Base-by-base conservation (phyloP, 192 early-diverging fungal species). In the Glomus cerebriforme region DNA sequence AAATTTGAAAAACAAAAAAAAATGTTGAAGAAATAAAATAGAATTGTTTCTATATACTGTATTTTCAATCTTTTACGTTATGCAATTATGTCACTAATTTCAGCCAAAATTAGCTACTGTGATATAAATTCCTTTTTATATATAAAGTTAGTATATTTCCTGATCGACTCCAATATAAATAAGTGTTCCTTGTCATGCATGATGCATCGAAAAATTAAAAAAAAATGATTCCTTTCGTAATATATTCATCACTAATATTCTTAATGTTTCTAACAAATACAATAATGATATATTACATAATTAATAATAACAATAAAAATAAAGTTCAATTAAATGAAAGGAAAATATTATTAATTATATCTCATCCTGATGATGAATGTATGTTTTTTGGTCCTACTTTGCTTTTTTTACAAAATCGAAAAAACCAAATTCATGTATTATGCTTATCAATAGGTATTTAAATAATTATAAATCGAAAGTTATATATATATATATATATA, bases 331-430 rank as follows among this genome's bases (percentile, higher is more conserved):
- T 73, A 17, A 73, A 58, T 27, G 71, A 32, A 32, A 73, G 26
- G 15, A 81, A 81, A 59, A 86, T 92, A 13, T 85, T 95, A 7
- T 82, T 97, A 19, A 85, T 96, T 17, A 95, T 90, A 22, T 94
- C 96, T 8, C 96, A 98, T 82, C 97, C 97, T 0, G 97, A 99
- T 87, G 97, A 99, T 83, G 97, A 99, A 79, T 96, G 95, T 88
- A 97, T 98, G 96, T 99, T 99, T 85, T 99, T 99, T 86, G 89
- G 90, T 15, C 96, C 96, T 0, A 93, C 94, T 10, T 77, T 96
- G 59, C 77, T 96, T 64, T 81, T 80, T 13, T 83, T 80, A 43
- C 79, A 73, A 8, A 79, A 83, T 24, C 81, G 82, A 24, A 88
- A 87, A 59, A 87, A 88, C 26, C 86, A 88, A 8, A 83, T 98